phyloP scores from a whole-genome alignment of 306 rosid genomes.

The Begonia loranthoides region DNA sequence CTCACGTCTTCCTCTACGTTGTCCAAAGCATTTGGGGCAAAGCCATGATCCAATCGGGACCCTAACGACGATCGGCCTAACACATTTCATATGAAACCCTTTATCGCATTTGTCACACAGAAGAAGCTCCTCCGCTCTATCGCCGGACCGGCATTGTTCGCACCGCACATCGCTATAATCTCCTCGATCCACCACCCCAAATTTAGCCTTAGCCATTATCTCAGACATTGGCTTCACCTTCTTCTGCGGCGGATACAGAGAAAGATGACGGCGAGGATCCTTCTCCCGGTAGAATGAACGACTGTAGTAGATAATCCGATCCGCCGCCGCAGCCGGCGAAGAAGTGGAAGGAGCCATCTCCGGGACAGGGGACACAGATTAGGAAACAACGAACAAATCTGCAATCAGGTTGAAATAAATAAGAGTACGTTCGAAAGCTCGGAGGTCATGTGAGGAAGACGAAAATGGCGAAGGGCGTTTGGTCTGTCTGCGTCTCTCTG shows the following conservation, averaged over 20 bases:
- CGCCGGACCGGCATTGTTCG: conserved; percentile 61
- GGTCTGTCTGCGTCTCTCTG: conserved; percentile 1
- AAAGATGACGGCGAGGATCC: conserved; percentile 20
- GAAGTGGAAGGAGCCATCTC: conserved; percentile 49
- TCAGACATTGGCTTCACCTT: conserved; percentile 37
- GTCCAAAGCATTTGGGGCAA: conserved; percentile 54
- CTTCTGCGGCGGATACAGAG: conserved; percentile 16
- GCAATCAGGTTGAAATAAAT: neutral
- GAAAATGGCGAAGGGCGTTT: conserved; percentile 17
- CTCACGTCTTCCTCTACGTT: conserved; percentile 43
- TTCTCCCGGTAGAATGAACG: conserved; percentile 29
- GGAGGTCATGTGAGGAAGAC: conserved; percentile 11
- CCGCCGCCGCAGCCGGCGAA: conserved; percentile 22
- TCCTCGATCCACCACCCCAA: conserved; percentile 27
- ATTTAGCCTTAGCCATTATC: conserved; percentile 36
- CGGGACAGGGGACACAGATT: conserved; percentile 1
- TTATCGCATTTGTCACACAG: conserved; percentile 72
- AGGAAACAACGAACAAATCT: neutral
- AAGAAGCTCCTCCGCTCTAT: conserved; percentile 49
- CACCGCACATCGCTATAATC: conserved; percentile 38
- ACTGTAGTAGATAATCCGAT: conserved; percentile 29
- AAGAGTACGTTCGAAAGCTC: conserved; percentile 27
- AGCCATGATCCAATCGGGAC: conserved; percentile 84
- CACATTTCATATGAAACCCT: conserved; percentile 79
- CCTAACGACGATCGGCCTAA: conserved; percentile 61